phyloP scores from a whole-genome alignment of 495 filamentous ascomycete species.

The Aspergillus baeticus region DNA sequence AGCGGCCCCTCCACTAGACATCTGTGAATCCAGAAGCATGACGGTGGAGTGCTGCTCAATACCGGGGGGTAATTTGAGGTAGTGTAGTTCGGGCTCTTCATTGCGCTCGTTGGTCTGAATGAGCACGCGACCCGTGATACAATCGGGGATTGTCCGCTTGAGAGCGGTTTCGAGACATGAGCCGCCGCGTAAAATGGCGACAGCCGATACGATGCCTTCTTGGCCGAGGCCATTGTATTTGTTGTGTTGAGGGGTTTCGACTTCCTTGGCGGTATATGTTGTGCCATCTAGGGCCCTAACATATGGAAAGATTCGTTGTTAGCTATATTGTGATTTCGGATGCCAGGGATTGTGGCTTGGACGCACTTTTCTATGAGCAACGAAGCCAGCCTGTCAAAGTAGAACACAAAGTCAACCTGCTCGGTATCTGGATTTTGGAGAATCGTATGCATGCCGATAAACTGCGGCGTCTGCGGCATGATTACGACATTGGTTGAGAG shows the following conservation, averaged over 20 bases:
- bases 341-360: neutral
- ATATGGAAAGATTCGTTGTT: neutral
- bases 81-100: slow-evolving; percentile 90
- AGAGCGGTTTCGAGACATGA: slow-evolving; percentile 84
- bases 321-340: neutral
- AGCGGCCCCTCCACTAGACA: slow-evolving; percentile 88
- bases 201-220: slow-evolving; percentile 75
- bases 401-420: slow-evolving; percentile 93
- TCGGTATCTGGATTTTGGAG: slow-evolving; percentile 77
- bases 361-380: slow-evolving; percentile 80
- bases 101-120: slow-evolving; percentile 86
- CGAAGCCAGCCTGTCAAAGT: slow-evolving; percentile 82
- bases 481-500: slow-evolving; percentile 71
- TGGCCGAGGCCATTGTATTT: slow-evolving; percentile 66
- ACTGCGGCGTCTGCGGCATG: slow-evolving; percentile 71
- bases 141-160: slow-evolving; percentile 86
- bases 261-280: slow-evolving; percentile 55
- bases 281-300: slow-evolving; percentile 75
- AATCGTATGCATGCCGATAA: slow-evolving; percentile 85
- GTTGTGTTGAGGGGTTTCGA: slow-evolving; percentile 67
- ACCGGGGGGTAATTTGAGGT: slow-evolving; percentile 68
- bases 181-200: slow-evolving; percentile 84
- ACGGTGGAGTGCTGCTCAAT: slow-evolving; percentile 74
- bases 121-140: slow-evolving; percentile 80
- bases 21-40: slow-evolving; percentile 87